These are phyloP conservation scores for Datura wrightii DNA, from an alignment of 257 asterid species.

Conservation along the genomic window DNA sequence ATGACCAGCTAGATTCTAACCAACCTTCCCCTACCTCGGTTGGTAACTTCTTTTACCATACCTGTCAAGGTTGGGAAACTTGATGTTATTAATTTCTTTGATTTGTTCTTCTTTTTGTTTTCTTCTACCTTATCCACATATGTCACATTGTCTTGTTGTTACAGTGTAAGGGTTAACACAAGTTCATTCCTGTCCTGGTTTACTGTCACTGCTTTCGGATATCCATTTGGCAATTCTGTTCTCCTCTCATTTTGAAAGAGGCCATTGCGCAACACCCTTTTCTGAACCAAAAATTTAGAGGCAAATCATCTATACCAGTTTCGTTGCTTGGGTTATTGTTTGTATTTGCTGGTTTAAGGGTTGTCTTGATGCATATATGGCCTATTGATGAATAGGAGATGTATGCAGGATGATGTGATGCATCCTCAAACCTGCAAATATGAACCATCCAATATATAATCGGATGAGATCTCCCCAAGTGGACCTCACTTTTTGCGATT, in stretches of 20 bases:
- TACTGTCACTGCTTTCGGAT: not conserved
- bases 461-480: not conserved
- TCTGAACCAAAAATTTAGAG: not conserved
- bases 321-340: not conserved
- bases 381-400: not conserved
- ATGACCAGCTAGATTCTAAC: conserved; percentile 52
- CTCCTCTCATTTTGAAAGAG: not conserved
- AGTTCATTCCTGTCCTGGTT: not conserved
- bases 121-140: not conserved
- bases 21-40: conserved; percentile 46
- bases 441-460: not conserved
- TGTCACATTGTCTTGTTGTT: not conserved
- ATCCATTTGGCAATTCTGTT: not conserved
- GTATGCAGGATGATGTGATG: conserved; percentile 23
- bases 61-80: conserved; percentile 50
- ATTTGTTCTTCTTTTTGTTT: not conserved
- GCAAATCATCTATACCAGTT: not conserved
- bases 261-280: not conserved
- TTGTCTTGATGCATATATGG: not conserved
- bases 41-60: conserved; percentile 37
- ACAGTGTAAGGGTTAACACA: not conserved
- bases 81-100: not conserved
- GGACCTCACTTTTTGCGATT: not conserved
- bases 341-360: not conserved
- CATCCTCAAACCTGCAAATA: not conserved